These are phyloP conservation scores for Penicillium riverlandense DNA, from an alignment of 495 filamentous ascomycete genomes.

Conservation along the genomic window DNA sequence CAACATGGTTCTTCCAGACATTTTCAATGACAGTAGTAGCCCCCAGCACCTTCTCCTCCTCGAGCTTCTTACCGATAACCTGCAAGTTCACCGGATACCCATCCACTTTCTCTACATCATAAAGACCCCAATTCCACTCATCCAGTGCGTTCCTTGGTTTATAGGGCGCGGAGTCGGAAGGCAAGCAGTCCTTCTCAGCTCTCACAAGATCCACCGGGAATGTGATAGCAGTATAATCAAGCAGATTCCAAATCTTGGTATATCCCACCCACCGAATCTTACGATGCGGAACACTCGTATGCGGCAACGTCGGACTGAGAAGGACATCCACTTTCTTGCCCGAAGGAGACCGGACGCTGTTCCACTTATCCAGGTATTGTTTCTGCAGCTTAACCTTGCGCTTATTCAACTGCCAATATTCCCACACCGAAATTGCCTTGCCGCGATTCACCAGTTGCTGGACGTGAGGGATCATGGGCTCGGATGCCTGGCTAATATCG, in stretches of 20 bases:
- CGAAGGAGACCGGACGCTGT: slow-evolving; percentile 33
- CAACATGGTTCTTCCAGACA: slow-evolving; percentile 15
- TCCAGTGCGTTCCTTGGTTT: slow-evolving; percentile 44
- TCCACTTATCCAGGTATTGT: slow-evolving; percentile 53
- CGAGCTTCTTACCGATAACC: slow-evolving; percentile 43
- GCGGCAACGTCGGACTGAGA: slow-evolving; percentile 45
- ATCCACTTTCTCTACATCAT: slow-evolving; percentile 33
- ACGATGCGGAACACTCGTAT: slow-evolving; percentile 38
- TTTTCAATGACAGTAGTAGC: slow-evolving; percentile 15
- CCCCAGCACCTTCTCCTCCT: slow-evolving; percentile 49
- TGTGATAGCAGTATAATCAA: slow-evolving; percentile 55
- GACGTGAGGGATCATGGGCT: slow-evolving; percentile 50
- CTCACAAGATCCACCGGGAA: slow-evolving; percentile 35
- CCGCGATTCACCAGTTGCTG: slow-evolving; percentile 37
- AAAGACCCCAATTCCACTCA: slow-evolving; percentile 41
- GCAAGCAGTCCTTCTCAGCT: slow-evolving; percentile 19
- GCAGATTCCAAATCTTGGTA: slow-evolving; percentile 62
- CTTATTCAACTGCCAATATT: slow-evolving; percentile 51
- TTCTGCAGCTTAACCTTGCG: slow-evolving; percentile 45
- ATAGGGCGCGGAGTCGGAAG: slow-evolving; percentile 20
- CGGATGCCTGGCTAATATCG: slow-evolving; percentile 38
- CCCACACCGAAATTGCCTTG: slow-evolving; percentile 44
- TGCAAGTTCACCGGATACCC: slow-evolving; percentile 46
- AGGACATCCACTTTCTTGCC: slow-evolving; percentile 54
- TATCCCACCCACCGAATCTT: slow-evolving; percentile 43